phyloP scores from a whole-genome alignment of 2,329 filamentous ascomycete species.

The Rhytidhysteron rufulum region DNA sequence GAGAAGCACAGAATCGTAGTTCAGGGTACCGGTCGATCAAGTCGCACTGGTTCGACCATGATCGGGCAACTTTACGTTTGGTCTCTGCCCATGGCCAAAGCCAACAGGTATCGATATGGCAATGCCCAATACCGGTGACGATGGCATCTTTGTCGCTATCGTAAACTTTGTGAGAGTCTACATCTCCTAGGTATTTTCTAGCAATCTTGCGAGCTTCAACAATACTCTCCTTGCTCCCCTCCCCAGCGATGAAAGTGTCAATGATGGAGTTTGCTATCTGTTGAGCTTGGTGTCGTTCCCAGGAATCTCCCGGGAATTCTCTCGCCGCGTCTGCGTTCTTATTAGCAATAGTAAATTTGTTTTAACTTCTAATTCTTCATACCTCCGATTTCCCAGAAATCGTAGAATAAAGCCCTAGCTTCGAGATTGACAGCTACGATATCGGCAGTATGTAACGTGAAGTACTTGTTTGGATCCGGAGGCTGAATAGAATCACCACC shows the following conservation, averaged over 20 bases:
- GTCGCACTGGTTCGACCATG: constrained; percentile 95
- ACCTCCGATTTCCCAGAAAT: constrained; percentile 87
- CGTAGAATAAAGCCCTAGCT: constrained; percentile 77
- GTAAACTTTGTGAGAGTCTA: constrained; percentile 83
- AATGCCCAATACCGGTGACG: constrained; percentile 89
- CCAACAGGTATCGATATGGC: constrained; percentile 98
- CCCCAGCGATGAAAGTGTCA: constrained; percentile 78
- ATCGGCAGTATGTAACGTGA: constrained; percentile 69
- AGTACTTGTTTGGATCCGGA: constrained; percentile 80
- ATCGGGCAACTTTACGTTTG: constrained; percentile 90
- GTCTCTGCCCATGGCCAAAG: constrained; percentile 98
- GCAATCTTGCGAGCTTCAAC: constrained; percentile 78
- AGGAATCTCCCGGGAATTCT: constrained; percentile 84
- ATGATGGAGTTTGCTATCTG: constrained; percentile 84
- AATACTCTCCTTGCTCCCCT: constrained; percentile 69
- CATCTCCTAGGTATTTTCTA: constrained; percentile 73
- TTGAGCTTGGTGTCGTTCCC: constrained; percentile 83
- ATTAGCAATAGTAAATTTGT: too few relatives aligned
- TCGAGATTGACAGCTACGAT: constrained; percentile 87
- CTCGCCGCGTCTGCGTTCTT: constrained; percentile 72
- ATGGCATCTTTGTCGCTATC: constrained; percentile 68
- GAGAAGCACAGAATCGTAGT: constrained; percentile 85
- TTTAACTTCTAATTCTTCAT: too few relatives aligned
- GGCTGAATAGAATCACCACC: constrained; percentile 85
- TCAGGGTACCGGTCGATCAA: constrained; percentile 94